Evolutionary conservation across 1,139 yeast genomes (phyloP).

Genomic region (Ogataea hybrid): DNA sequence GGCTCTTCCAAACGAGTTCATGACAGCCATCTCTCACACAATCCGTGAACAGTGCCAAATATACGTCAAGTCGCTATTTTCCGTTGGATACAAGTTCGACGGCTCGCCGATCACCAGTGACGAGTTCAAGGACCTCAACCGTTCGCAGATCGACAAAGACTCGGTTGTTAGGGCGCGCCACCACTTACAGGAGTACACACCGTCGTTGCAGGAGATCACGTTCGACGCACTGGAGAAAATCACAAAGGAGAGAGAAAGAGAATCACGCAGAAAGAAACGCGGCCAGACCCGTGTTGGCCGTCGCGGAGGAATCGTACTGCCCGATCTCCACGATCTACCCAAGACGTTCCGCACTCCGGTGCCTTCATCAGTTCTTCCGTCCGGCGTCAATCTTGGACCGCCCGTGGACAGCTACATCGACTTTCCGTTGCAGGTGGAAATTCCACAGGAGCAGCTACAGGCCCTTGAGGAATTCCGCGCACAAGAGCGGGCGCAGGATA

Average conservation of each 20-base stretch:
- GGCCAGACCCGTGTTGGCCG: conserved; percentile 67
- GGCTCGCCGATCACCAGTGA: conserved; percentile 83
- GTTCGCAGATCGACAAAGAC: conserved; percentile 51
- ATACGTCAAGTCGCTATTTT: conserved; percentile 70
- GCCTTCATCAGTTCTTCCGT: conserved; percentile 77
- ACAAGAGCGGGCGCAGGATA: conserved; percentile 15
- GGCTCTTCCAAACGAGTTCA: conserved; percentile 82
- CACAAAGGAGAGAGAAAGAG: conserved; percentile 90
- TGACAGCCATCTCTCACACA: conserved; percentile 84
- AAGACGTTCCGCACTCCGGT: conserved; percentile 88
- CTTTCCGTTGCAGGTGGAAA: conserved; percentile 36
- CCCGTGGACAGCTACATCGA: conserved; percentile 50
- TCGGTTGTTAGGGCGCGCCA: conserved; percentile 53
- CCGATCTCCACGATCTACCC: conserved; percentile 79
- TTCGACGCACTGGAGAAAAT: conserved; percentile 76
- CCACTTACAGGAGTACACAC: conserved; percentile 63
- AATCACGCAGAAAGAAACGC: conserved; percentile 84
- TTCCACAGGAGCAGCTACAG: conserved; percentile 32
- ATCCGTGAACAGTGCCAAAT: conserved; percentile 90
- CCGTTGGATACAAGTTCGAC: conserved; percentile 83
- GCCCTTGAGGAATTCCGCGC: conserved; percentile 25
- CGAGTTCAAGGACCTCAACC: conserved; percentile 65
- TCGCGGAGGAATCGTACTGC: conserved; percentile 66
- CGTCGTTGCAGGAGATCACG: conserved; percentile 70
- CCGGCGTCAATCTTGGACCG: conserved; percentile 78